phyloP scores from a whole-genome alignment of 345 rosid genomes.

The Abelmoschus esculentus region DNA sequence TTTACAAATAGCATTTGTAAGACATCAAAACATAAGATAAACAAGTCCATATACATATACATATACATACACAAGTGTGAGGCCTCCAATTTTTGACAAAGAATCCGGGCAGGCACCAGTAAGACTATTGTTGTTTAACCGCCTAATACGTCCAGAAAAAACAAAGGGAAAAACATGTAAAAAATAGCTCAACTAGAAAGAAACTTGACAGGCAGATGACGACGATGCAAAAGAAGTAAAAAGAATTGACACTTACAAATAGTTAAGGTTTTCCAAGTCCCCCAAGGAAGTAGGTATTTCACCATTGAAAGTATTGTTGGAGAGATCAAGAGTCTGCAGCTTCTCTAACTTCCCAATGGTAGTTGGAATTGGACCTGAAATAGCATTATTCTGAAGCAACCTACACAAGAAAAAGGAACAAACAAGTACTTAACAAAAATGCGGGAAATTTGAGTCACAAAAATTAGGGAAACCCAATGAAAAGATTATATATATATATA shows the following conservation, averaged over 20 bases:
- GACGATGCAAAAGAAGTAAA: not conserved
- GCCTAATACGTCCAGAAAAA: constrained; percentile 40
- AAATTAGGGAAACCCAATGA: not conserved
- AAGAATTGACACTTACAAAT: constrained; percentile 49
- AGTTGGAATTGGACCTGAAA: constrained; percentile 72
- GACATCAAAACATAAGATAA: not conserved
- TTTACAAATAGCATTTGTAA: not conserved
- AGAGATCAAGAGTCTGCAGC: constrained; percentile 89
- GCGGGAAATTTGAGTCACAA: not conserved
- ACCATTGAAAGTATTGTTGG: constrained; percentile 58
- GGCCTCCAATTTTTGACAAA: constrained; percentile 73
- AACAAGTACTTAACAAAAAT: not conserved
- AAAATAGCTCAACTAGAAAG: not conserved
- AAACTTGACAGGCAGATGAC: not conserved
- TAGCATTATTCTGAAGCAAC: constrained; percentile 90
- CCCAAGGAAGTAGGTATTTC: constrained; percentile 72
- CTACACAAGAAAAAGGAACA: constrained; percentile 31
- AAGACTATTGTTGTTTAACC: constrained; percentile 94
- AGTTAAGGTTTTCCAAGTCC: constrained; percentile 66
- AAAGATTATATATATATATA: not conserved
- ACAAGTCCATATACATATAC: constrained; percentile 43
- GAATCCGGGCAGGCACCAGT: constrained; percentile 69
- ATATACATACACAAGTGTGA: constrained; percentile 72
- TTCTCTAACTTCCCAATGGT: constrained; percentile 76
- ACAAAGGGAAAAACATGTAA: not conserved